These are phyloP conservation scores for Ascocoryne sarcoides DNA, from an alignment of 2,329 filamentous ascomycete species.

Conservation along the genomic window DNA sequence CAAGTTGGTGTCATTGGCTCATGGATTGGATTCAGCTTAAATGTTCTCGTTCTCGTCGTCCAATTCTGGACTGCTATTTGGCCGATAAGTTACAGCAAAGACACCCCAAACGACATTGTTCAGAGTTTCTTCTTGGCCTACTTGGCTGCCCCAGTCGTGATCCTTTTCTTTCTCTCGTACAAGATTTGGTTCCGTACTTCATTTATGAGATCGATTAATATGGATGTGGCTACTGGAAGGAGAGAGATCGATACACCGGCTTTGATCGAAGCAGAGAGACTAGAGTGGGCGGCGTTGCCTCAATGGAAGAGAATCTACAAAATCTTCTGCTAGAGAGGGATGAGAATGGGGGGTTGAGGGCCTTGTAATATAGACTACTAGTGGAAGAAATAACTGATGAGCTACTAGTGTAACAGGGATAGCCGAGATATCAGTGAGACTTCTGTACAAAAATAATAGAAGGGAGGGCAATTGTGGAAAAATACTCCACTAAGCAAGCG, in stretches of 20 bases:
- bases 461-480: no score
- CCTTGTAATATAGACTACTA: no score
- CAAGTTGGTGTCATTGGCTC: conserved; percentile 74
- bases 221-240: conserved; percentile 80
- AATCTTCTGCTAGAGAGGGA: conserved; percentile 19
- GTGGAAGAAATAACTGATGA: no score
- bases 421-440: no score
- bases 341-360: no score
- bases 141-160: conserved; percentile 60
- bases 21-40: conserved; percentile 70
- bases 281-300: conserved; percentile 14
- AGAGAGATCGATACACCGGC: conserved; percentile 17
- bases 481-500: no score
- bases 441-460: no score
- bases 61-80: conserved; percentile 86
- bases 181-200: conserved; percentile 66
- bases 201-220: conserved; percentile 59
- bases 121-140: no score
- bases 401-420: no score
- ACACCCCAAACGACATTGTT: no score
- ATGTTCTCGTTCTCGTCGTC: conserved; percentile 64
- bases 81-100: conserved; percentile 51
- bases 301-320: conserved; percentile 23
- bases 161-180: conserved; percentile 61
- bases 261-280: conserved; percentile 19